Evolutionary conservation across 2,329 filamentous ascomycete genomes (phyloP).

Genomic region (Triangularia setosa): DNA sequence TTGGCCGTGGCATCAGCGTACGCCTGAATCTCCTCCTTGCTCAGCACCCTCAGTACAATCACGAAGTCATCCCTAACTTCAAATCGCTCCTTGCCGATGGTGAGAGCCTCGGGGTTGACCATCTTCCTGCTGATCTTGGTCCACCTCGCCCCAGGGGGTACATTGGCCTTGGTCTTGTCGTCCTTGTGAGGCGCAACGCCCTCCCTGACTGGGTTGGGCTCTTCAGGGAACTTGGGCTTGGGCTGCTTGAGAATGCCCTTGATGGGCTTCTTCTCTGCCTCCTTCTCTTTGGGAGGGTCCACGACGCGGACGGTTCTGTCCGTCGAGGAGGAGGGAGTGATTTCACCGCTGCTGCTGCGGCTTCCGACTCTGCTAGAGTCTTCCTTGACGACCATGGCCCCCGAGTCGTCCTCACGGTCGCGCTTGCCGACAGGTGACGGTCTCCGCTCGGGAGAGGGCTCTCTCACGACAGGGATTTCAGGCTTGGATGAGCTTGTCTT

Average conservation of each 20-base stretch:
- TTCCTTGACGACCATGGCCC: conserved; percentile 25
- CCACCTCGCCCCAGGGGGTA: conserved; percentile 78
- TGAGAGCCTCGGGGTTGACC: conserved; percentile 84
- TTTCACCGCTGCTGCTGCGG: conserved; percentile 34
- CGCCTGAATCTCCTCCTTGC: conserved; percentile 82
- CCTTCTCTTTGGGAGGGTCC: conserved; percentile 62
- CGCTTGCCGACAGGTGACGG: conserved; percentile 18
- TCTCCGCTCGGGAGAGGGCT: conserved; percentile 26
- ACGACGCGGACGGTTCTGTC: conserved; percentile 63
- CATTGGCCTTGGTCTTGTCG: conserved; percentile 67
- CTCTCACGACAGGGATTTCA: conserved; percentile 17
- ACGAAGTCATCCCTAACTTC: conserved; percentile 92
- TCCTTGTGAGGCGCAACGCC: conserved; percentile 94
- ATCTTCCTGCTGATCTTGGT: conserved; percentile 86
- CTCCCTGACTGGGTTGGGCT: conserved; percentile 76
- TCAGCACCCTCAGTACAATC: conserved; percentile 83
- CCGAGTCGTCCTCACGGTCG: conserved; percentile 19
- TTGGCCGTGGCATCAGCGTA: conserved; percentile 79
- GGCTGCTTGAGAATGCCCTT: conserved; percentile 86
- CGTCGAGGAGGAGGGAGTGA: conserved; percentile 28
- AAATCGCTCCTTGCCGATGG: conserved; percentile 82
- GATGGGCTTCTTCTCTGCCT: conserved; percentile 60
- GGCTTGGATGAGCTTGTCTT: conserved; percentile 4
- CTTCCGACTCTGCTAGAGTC: conserved; percentile 41
- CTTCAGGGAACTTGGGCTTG: conserved; percentile 79